Evolutionary conservation across 2,329 filamentous ascomycete genomes (phyloP).

Genomic region (Fusarium mundagurra): DNA sequence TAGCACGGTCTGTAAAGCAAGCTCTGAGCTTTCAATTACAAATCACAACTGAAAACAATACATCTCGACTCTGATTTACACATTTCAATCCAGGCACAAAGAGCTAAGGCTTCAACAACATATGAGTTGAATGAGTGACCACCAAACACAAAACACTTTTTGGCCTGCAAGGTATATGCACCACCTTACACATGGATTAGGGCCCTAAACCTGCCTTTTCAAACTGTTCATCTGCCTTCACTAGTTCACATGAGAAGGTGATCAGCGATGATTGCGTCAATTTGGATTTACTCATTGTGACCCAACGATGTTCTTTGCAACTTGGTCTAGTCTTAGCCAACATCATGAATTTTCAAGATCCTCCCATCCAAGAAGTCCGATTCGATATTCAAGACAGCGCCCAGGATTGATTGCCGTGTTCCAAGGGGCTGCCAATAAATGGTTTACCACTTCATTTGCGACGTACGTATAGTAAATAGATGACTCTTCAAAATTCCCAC

Average conservation of each 20-base stretch:
- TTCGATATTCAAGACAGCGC: neutral
- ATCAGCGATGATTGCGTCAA: neutral
- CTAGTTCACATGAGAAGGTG: accelerated
- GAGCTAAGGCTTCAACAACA: neutral
- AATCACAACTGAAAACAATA: neutral
- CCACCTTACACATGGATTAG: neutral
- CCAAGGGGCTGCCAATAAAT: no score
- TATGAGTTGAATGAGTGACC: neutral
- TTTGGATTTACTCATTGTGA: neutral
- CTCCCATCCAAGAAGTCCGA: neutral
- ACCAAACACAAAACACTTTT: neutral
- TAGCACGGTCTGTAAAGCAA: accelerated
- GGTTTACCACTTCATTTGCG: neutral
- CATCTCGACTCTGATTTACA: no score
- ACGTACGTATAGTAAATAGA: neutral
- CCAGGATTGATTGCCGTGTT: neutral
- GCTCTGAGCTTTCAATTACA: neutral
- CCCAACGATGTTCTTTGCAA: neutral
- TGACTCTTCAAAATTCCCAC: neutral
- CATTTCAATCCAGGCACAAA: neutral
- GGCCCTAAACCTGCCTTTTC: neutral
- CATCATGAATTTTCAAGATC: neutral
- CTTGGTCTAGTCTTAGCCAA: neutral
- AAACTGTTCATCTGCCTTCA: neutral
- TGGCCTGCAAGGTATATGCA: neutral